phyloP scores from a whole-genome alignment of 495 filamentous ascomycete species.

The Pyrenopolyporus hunteri region DNA sequence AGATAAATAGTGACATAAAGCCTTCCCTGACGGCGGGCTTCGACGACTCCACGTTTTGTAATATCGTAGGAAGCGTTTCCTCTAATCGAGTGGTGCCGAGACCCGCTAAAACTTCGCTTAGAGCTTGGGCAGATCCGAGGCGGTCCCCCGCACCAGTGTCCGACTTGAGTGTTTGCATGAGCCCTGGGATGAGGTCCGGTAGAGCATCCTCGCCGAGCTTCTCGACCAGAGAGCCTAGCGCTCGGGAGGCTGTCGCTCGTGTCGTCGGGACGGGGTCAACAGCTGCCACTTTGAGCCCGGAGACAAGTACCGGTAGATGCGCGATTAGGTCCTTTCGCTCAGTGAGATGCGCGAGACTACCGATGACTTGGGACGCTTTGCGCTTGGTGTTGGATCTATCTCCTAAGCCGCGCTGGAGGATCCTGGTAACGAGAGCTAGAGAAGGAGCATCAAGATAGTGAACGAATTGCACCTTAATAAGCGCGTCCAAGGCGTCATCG shows the following conservation, averaged over 20 bases:
- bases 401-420: slow-evolving; percentile 87
- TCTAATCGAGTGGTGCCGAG: slow-evolving; percentile 90
- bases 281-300: slow-evolving; percentile 84
- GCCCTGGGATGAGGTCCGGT: slow-evolving; percentile 94
- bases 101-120: slow-evolving; percentile 94
- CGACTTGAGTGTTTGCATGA: slow-evolving; percentile 97
- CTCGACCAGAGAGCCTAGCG: slow-evolving; percentile 91
- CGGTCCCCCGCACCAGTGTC: slow-evolving; percentile 95
- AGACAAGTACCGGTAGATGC: slow-evolving; percentile 90
- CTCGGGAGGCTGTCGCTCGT: slow-evolving; percentile 95
- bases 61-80: slow-evolving; percentile 93
- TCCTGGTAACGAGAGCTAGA: slow-evolving; percentile 89
- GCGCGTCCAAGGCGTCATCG: slow-evolving; percentile 87
- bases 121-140: slow-evolving; percentile 93
- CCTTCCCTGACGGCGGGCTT: slow-evolving; percentile 92
- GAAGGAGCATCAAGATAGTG: slow-evolving; percentile 97
- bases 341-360: slow-evolving; percentile 94
- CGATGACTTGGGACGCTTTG: slow-evolving; percentile 96
- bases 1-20: slow-evolving; percentile 99
- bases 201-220: slow-evolving; percentile 97
- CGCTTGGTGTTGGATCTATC: slow-evolving; percentile 93
- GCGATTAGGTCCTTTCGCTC: slow-evolving; percentile 91
- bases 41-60: slow-evolving; percentile 92
- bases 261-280: slow-evolving; percentile 97
- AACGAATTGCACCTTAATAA: slow-evolving; percentile 95